Evolutionary conservation across 2,329 filamentous ascomycete genomes (phyloP).

Genomic region (Beauveria medogensis): DNA sequence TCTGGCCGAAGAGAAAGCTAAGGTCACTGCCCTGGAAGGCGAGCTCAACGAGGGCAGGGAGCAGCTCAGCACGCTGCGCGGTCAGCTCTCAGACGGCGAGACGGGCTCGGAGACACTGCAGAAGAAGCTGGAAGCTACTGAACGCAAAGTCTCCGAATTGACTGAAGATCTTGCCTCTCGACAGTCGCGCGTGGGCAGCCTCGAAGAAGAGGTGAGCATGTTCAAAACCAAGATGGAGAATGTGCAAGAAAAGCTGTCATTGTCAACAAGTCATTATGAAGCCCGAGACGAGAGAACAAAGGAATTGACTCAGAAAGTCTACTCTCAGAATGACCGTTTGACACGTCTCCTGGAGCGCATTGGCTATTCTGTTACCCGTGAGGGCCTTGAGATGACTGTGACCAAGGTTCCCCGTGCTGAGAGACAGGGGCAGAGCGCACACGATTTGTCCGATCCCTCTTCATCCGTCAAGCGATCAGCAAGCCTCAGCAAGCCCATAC

Average conservation of each 20-base stretch:
- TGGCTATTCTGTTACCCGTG: constrained; percentile 72
- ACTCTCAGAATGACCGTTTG: constrained; percentile 77
- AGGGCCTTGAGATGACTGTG: constrained; percentile 64
- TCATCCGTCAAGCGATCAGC: constrained; percentile 47
- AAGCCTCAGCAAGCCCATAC: constrained; percentile 44
- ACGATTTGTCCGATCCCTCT: constrained; percentile 49
- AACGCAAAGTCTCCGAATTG: constrained; percentile 59
- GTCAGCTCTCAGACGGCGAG: constrained; percentile 72
- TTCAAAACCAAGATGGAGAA: constrained; percentile 57
- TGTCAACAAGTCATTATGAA: constrained; percentile 52
- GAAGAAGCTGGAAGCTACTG: constrained; percentile 66
- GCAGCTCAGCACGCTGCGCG: constrained; percentile 60
- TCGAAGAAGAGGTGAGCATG: constrained; percentile 67
- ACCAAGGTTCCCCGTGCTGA: constrained; percentile 61
- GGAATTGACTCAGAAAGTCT: constrained; percentile 76
- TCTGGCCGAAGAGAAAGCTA: constrained; percentile 45
- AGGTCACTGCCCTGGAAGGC: constrained; percentile 43
- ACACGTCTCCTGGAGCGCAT: constrained; percentile 75
- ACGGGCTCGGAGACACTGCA: constrained; percentile 73
- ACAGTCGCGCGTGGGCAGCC: constrained; percentile 65
- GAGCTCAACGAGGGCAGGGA: constrained; percentile 57
- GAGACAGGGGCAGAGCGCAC: constrained; percentile 44
- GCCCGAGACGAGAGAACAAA: constrained; percentile 65
- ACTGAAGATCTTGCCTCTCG: constrained; percentile 64
- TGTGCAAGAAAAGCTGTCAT: constrained; percentile 43